phyloP scores from a whole-genome alignment of 352 stramenopile genomes.

The Pythium graminicola region DNA sequence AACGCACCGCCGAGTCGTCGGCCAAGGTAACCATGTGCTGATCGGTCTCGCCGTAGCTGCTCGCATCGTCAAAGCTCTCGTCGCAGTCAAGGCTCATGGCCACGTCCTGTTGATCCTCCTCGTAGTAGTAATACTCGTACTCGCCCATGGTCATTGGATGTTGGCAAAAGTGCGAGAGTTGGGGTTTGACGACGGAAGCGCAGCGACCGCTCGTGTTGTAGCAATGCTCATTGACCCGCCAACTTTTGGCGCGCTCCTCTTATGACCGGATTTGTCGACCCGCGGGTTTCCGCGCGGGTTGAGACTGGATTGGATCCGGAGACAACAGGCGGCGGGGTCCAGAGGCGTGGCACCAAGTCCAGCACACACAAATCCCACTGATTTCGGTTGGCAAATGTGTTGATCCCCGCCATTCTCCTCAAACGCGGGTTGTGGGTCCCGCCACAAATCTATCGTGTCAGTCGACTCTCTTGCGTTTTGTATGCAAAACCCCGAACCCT shows the following conservation, averaged over 20 bases:
- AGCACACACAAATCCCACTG: conserved; percentile 6
- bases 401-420: conserved; percentile 21
- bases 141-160: conserved; percentile 11
- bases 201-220: background rate
- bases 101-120: conserved; percentile 17
- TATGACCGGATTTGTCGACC: conserved; percentile 16
- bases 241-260: conserved; percentile 25
- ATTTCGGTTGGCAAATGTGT: conserved; percentile 4
- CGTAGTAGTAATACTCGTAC: conserved; percentile 42
- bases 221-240: conserved; percentile 10
- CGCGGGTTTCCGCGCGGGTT: conserved; percentile 17
- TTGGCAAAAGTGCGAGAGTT: background rate
- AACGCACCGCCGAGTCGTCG: conserved; percentile 29
- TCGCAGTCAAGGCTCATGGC: conserved; percentile 58
- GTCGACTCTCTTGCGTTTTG: conserved; percentile 15
- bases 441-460: conserved; percentile 7
- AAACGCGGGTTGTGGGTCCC: background rate
- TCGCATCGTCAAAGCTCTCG: conserved; percentile 70
- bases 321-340: background rate
- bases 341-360: conserved; percentile 3
- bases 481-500: conserved; percentile 21
- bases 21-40: conserved; percentile 23
- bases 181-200: conserved; percentile 1
- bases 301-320: conserved; percentile 7
- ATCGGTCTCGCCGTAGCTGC: conserved; percentile 34